Percentiles rank a stretch among this genome's conserved stretches.
Evolutionary conservation across 306 rosid species (phyloP).

Genomic region (Lathyrus sativus): DNA sequence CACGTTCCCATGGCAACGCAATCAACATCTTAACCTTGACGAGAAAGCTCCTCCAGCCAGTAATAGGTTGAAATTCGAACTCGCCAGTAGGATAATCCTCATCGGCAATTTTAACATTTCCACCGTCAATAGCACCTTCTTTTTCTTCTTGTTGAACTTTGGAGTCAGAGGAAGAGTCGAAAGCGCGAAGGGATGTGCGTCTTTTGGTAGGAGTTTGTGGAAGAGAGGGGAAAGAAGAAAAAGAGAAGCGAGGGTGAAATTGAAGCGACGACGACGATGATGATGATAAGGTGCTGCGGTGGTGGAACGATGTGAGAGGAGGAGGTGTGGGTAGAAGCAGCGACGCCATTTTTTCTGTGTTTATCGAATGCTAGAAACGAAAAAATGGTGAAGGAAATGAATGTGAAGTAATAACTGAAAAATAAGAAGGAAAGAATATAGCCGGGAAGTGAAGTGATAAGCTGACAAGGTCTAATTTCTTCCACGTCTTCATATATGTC

Average conservation of each 20-base stretch:
- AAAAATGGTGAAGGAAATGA: not conserved
- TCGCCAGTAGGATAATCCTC: constrained; percentile 81
- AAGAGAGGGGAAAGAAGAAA: constrained; percentile 25
- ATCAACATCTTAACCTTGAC: constrained; percentile 76
- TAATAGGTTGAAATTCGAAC: constrained; percentile 56
- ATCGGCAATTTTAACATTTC: constrained; percentile 33
- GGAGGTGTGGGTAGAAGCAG: constrained; percentile 55
- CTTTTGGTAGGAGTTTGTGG: constrained; percentile 24
- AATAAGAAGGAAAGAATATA: not conserved
- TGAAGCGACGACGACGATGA: constrained; percentile 22
- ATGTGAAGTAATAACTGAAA: not conserved
- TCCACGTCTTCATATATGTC: too few species aligned
- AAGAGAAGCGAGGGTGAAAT: constrained; percentile 34
- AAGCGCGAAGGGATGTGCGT: constrained; percentile 49
- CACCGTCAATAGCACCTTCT: constrained; percentile 25
- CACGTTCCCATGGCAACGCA: constrained; percentile 89
- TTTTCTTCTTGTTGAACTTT: constrained; percentile 14
- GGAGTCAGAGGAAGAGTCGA: constrained; percentile 52
- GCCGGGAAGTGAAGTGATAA: not conserved
- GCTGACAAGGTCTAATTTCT: too few species aligned
- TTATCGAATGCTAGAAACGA: not conserved
- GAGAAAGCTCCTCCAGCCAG: constrained; percentile 67
- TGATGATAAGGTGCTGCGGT: constrained; percentile 10
- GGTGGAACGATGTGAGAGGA: constrained; percentile 40
- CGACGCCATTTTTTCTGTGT: constrained; percentile 52